phyloP scores from a whole-genome alignment of 2,329 filamentous ascomycete species.

The Xylaria sp. region DNA sequence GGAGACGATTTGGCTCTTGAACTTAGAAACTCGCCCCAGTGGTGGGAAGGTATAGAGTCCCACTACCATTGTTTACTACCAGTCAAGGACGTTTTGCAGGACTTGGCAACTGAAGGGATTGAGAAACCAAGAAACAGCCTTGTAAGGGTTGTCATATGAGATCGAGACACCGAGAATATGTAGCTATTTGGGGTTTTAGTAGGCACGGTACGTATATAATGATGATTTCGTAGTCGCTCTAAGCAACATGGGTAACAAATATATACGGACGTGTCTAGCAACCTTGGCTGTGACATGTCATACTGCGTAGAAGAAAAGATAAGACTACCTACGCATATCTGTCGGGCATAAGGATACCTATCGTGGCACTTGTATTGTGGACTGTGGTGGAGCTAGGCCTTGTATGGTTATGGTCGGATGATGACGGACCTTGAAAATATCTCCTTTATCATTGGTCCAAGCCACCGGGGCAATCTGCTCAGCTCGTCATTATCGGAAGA shows the following conservation, averaged over 20 bases:
- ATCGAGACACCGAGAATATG: background rate
- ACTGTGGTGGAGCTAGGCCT: background rate
- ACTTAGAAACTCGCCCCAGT: conserved; percentile 76
- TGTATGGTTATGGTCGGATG: conserved; percentile 3
- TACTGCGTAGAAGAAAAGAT: background rate
- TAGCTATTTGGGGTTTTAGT: background rate
- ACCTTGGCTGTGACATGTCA: background rate
- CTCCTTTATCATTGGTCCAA: conserved; percentile 20
- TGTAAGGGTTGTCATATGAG: background rate
- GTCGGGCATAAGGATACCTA: background rate
- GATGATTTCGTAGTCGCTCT: background rate
- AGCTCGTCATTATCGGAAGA: conserved; percentile 18
- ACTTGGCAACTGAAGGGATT: background rate
- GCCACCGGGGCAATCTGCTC: conserved; percentile 16
- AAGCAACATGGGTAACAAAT: background rate
- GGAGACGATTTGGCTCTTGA: conserved; percentile 59
- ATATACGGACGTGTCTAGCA: background rate
- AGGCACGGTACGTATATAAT: background rate
- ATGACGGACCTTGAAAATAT: conserved; percentile 10
- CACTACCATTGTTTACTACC: conserved; percentile 45
- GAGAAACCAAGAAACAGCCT: background rate
- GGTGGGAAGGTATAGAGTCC: conserved; percentile 70
- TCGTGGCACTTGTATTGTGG: background rate
- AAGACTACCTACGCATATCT: background rate
- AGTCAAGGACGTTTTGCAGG: background rate